phyloP scores from a whole-genome alignment of 108 stramenopile genomes.

The Nannochloropsis salina region DNA sequence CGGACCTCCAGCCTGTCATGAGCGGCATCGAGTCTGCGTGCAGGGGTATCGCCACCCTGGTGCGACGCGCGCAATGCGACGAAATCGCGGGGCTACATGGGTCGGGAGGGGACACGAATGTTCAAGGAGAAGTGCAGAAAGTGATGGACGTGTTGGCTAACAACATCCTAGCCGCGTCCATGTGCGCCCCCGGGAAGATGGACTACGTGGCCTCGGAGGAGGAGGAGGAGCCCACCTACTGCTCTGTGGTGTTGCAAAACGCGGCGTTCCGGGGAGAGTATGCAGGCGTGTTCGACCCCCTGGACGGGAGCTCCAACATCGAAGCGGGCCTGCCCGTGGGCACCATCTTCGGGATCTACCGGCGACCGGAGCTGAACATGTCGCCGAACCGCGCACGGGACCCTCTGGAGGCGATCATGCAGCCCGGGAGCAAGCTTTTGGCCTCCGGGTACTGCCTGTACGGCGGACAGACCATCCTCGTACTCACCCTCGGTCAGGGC shows the following conservation, averaged over 20 bases:
- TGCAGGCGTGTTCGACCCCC: constrained; percentile 50
- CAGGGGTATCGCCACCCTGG: constrained; percentile 29
- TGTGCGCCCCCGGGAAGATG: constrained; percentile 41
- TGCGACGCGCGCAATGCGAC: constrained; percentile 34
- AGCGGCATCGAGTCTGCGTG: constrained; percentile 30
- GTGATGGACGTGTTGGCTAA: constrained; percentile 50
- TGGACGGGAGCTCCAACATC: constrained; percentile 51
- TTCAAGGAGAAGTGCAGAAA: constrained; percentile 51
- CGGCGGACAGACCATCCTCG: constrained; percentile 41
- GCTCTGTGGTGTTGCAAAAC: constrained; percentile 31
- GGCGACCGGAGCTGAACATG: constrained; percentile 24
- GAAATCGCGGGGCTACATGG: constrained; percentile 37
- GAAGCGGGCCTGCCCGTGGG: constrained; percentile 51
- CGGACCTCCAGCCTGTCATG: constrained; percentile 27
- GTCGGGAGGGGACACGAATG: constrained; percentile 27
- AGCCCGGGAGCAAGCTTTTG: constrained; percentile 22
- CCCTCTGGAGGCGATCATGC: constrained; percentile 18
- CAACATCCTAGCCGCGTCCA: constrained; percentile 42
- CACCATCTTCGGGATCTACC: constrained; percentile 52
- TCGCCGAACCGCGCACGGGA: background rate
- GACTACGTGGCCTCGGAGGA: constrained; percentile 51
- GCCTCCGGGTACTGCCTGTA: constrained; percentile 53
- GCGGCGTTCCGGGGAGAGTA: constrained; percentile 40
- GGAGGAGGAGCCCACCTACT: constrained; percentile 41
- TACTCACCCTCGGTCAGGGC: constrained; percentile 42